phyloP scores from a whole-genome alignment of 108 stramenopile species.

The Cyclotella cryptica region DNA sequence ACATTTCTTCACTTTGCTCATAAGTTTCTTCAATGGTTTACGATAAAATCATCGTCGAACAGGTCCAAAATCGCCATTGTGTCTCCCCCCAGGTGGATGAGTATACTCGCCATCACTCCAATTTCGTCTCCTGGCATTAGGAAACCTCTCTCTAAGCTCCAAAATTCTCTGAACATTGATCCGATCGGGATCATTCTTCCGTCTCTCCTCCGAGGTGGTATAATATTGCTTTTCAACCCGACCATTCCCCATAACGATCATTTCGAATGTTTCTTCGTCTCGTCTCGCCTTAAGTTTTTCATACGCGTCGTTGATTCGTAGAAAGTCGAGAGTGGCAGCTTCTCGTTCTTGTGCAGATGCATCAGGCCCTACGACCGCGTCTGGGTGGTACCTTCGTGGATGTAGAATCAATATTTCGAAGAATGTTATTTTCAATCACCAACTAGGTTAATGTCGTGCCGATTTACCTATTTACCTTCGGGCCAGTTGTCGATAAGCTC shows the following conservation, averaged over 20 bases:
- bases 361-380: conserved; percentile 26
- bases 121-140: conserved; percentile 27
- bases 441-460: no score
- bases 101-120: conserved; percentile 38
- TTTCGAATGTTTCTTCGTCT: conserved; percentile 41
- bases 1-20: no score
- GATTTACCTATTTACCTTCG: background rate
- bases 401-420: no score
- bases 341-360: conserved; percentile 31
- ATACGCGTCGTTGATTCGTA: conserved; percentile 41
- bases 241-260: conserved; percentile 43
- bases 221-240: conserved; percentile 10
- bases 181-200: conserved; percentile 26
- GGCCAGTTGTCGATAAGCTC: conserved; percentile 27
- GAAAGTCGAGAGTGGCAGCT: conserved; percentile 28
- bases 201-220: conserved; percentile 26
- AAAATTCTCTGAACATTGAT: conserved; percentile 42
- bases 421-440: no score
- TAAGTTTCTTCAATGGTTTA: no score
- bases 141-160: conserved; percentile 16
- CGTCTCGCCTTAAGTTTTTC: conserved; percentile 28
- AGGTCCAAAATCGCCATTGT: conserved; percentile 53
- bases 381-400: conserved; percentile 30
- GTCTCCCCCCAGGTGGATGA: conserved; percentile 20
- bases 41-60: conserved; percentile 23